Conservation (phyloP, 257 asterid genomes). For the Solanum piurae region DNA sequence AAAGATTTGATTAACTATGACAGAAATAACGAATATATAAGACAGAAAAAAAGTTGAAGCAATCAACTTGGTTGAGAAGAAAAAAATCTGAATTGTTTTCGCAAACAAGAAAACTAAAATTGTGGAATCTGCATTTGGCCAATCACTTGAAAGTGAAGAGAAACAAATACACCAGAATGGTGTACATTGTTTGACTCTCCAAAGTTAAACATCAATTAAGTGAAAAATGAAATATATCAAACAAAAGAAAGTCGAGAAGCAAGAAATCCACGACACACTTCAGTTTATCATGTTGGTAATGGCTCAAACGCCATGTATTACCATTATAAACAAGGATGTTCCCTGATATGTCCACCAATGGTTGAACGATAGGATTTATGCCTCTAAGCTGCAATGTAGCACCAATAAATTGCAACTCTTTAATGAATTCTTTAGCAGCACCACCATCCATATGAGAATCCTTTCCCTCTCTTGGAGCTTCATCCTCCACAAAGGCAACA, state of each 20-base stretch:
- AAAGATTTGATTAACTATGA: neutral
- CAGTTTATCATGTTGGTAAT: neutral
- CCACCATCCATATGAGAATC: neutral
- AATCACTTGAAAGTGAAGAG: neutral
- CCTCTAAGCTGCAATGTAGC: slow-evolving; percentile 94
- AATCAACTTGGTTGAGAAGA: neutral
- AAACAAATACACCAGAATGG: neutral
- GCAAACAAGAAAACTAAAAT: neutral
- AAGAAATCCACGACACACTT: neutral
- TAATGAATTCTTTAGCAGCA: slow-evolving; percentile 14
- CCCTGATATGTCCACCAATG: slow-evolving; percentile 55
- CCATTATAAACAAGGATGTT: slow-evolving; percentile 91
- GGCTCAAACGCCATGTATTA: slow-evolving; percentile 6
- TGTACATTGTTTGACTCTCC: neutral
- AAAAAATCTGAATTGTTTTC: neutral
- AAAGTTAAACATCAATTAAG: neutral
- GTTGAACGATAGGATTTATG: slow-evolving; percentile 54
- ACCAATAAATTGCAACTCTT: slow-evolving; percentile 56
- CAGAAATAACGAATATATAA: neutral
- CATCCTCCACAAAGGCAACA: slow-evolving; percentile 15
- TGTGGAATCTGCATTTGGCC: neutral
- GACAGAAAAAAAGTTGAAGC: neutral
- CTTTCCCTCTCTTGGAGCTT: neutral
- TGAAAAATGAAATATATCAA: neutral
- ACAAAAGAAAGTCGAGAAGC: neutral